A percentile compares a stretch with the other conserved stretches of the same genome.
Evolutionary conservation across 2,329 filamentous ascomycete species (phyloP).

Genomic region (Penicillium hesseltinei): DNA sequence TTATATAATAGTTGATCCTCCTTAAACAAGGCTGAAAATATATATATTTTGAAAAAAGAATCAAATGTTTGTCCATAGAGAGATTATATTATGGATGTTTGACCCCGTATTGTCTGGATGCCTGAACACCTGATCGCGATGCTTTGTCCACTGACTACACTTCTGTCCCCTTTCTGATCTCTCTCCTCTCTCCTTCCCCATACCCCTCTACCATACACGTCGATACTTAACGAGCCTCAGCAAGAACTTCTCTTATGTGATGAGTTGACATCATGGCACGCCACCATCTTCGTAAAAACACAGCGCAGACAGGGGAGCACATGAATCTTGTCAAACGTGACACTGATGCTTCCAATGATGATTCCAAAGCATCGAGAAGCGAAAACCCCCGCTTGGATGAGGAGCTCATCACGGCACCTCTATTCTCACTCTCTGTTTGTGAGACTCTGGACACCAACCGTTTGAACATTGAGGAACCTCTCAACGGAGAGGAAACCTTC

Average conservation of each 20-base stretch:
- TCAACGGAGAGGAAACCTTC: not conserved
- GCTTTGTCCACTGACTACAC: not conserved
- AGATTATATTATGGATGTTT: not conserved
- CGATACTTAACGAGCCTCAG: not conserved
- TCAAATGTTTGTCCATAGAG: not conserved
- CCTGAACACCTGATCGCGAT: not conserved
- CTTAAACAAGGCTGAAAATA: too few relatives aligned
- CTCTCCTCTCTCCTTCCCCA: not conserved
- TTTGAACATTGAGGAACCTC: not conserved
- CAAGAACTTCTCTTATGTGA: not conserved
- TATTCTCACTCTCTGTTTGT: not conserved
- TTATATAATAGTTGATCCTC: too few relatives aligned
- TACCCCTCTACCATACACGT: not conserved
- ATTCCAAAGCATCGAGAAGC: too few relatives aligned
- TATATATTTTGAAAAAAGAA: not conserved
- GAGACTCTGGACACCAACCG: not conserved
- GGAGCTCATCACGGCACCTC: not conserved
- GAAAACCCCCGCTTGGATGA: not conserved
- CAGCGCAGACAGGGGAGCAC: not conserved
- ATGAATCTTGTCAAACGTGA: constrained; percentile 1
- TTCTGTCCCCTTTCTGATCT: not conserved
- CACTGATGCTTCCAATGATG: not conserved
- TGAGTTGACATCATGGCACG: not conserved
- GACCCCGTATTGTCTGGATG: not conserved
- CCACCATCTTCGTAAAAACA: not conserved